Conservation (phyloP, 768 basidiomycete genomes). For the Lactifluus echinatus region DNA sequence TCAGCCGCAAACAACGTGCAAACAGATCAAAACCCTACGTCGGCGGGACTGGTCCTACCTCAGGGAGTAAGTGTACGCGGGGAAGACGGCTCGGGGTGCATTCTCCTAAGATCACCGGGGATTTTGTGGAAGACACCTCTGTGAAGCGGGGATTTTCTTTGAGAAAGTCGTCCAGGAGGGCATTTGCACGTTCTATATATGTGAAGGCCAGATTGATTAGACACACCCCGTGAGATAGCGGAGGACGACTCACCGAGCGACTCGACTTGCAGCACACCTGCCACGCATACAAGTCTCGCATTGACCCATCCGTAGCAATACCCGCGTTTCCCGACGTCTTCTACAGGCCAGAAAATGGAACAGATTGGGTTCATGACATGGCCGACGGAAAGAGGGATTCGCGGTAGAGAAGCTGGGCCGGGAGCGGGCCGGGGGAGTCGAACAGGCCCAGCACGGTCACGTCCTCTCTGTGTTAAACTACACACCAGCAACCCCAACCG, state of each 20-base stretch:
- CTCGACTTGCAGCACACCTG: conserved; percentile 11
- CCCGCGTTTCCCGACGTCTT: conserved; percentile 11
- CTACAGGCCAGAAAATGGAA: conserved; percentile 18
- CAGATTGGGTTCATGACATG: conserved; percentile 15
- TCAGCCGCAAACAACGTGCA: not conserved
- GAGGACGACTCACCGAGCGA: conserved; percentile 4
- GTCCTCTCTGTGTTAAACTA: not conserved
- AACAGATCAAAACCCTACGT: not conserved
- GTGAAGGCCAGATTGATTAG: not conserved
- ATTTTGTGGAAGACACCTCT: conserved; percentile 12
- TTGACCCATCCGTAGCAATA: conserved; percentile 20
- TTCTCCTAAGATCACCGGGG: conserved; percentile 12
- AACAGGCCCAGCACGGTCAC: not conserved
- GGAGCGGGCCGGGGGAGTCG: conserved; percentile 8
- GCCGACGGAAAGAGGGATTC: not conserved
- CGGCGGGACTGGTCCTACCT: not conserved
- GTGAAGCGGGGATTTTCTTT: conserved; percentile 11
- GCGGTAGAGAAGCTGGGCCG: not conserved
- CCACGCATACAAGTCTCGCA: conserved; percentile 10
- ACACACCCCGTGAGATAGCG: not conserved
- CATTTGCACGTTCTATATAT: conserved; percentile 6
- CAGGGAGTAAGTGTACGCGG: conserved; percentile 1
- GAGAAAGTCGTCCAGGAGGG: conserved; percentile 9
- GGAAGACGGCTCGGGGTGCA: conserved; percentile 5
- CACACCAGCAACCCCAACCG: not conserved